Evolutionary conservation across 257 asterid genomes (phyloP).

Genomic region (Paraleonurus japonicus): DNA sequence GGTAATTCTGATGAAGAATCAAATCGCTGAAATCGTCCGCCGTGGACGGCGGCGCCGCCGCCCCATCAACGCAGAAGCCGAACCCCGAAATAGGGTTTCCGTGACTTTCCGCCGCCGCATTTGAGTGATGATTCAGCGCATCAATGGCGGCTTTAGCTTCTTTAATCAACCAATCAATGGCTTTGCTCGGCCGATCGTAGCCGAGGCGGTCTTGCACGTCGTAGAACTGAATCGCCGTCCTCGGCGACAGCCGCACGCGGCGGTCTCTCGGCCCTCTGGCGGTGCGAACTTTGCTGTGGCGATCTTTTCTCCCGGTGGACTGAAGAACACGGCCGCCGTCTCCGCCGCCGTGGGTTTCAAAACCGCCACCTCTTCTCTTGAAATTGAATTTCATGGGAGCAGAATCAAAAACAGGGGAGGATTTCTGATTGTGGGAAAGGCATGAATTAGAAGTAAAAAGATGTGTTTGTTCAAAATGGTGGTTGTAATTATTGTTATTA

Average conservation of each 20-base stretch:
- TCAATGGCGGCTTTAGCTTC: constrained; percentile 54
- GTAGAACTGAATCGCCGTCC: constrained; percentile 56
- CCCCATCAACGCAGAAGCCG: constrained; percentile 10
- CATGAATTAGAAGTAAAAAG: background rate
- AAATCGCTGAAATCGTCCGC: background rate
- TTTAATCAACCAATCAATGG: constrained; percentile 56
- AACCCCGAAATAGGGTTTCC: constrained; percentile 11
- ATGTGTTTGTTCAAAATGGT: background rate
- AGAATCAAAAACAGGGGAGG: background rate
- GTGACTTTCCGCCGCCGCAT: background rate
- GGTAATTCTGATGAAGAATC: background rate
- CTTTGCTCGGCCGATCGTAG: constrained; percentile 53
- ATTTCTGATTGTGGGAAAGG: background rate
- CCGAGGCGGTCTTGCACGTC: constrained; percentile 61
- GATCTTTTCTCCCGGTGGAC: constrained; percentile 38
- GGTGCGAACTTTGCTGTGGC: constrained; percentile 59
- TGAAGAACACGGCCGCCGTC: constrained; percentile 26
- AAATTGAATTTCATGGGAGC: background rate
- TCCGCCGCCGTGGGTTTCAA: constrained; percentile 15
- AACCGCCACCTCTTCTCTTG: background rate
- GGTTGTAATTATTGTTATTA: constrained; percentile 8
- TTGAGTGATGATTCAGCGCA: constrained; percentile 21
- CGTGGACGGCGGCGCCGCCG: background rate
- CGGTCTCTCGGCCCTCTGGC: constrained; percentile 54
- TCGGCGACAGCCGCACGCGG: constrained; percentile 50